These are phyloP conservation scores for Jatropha podagrica DNA, from an alignment of 441 rosid genomes.

Conservation along the genomic window DNA sequence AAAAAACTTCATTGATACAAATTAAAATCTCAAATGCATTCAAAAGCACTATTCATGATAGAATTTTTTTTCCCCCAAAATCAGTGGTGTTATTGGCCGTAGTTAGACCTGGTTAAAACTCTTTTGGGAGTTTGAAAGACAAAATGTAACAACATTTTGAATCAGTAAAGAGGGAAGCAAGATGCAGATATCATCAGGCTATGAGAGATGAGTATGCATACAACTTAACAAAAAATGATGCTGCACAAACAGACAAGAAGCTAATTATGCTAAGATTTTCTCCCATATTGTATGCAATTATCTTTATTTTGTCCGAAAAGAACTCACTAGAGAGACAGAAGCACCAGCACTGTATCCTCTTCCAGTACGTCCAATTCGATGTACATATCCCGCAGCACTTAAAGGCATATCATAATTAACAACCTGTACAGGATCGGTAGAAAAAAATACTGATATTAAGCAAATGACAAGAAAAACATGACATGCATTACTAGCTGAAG, in stretches of 20 bases:
- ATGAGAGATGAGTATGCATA: not conserved
- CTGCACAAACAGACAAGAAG: not conserved
- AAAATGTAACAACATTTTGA: not conserved
- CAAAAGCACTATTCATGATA: not conserved
- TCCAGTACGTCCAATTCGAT: constrained; percentile 97
- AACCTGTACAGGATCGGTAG: constrained; percentile 47
- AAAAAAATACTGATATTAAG: constrained; percentile 10
- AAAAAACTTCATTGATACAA: not conserved
- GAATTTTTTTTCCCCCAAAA: not conserved
- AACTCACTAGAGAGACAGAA: constrained; percentile 84
- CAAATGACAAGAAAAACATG: not conserved
- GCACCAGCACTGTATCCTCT: constrained; percentile 80
- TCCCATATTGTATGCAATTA: constrained; percentile 2
- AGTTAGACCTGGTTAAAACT: not conserved
- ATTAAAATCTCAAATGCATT: not conserved
- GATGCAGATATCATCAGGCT: not conserved
- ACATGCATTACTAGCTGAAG: not conserved
- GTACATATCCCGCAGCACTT: constrained; percentile 73
- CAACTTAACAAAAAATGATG: not conserved
- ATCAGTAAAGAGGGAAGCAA: not conserved
- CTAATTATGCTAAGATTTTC: not conserved
- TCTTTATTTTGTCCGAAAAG: constrained; percentile 4
- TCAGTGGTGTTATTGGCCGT: not conserved
- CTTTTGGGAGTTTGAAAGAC: not conserved
- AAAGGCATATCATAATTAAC: constrained; percentile 87